Evolutionary conservation across 2,329 filamentous ascomycete species (phyloP), one percentile per base, ranked within the genome.

Genomic region (Macrophomina phaseolina): DNA sequence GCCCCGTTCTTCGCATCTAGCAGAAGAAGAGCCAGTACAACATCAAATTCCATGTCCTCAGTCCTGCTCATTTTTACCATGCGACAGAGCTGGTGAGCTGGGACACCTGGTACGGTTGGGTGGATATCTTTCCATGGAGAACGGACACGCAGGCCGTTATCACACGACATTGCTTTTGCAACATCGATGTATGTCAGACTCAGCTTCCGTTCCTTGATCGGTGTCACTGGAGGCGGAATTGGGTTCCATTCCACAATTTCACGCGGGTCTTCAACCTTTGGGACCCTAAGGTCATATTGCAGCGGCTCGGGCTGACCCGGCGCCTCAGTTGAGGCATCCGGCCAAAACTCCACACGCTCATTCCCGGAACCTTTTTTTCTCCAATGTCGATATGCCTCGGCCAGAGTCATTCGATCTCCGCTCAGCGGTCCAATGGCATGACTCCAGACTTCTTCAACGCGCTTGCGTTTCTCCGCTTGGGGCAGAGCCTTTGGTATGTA

Each of bases 351-450:
- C n/a, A 56, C n/a, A 2, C 53, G 16, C 7, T 12, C 36, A 8
- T 38, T 12, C 7, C 23, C n/a, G 30, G 9, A 38, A 56, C 18
- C 16, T 9, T n/a, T 8, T 1, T 18, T 30, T 32, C 55, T 60
- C 77, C 78, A 80, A 49, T 73, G 77, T 7, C 70, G 65, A 3
- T 68, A 36, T 11, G 75, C 74, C 69, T 80, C 78, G 7, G 70
- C 67, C 0, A 58, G 4, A n/a, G 58, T 69, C 72, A 79, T 73
- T 4, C 75, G 68, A 3, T 38, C 30, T n/a, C 67, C 55, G 28
- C 74, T 77, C 2, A 78, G 68, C 1, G 72, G 63, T 1, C 71
- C 71, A 8, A 69, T 71, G 2, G 73, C 73, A 71, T 79, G 69
- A 1, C 68, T 53, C 76, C 76, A 79, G 4, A 70, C 75, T 42